Evolutionary conservation across 257 asterid species (phyloP).

Genomic region (Gentiana dahurica): DNA sequence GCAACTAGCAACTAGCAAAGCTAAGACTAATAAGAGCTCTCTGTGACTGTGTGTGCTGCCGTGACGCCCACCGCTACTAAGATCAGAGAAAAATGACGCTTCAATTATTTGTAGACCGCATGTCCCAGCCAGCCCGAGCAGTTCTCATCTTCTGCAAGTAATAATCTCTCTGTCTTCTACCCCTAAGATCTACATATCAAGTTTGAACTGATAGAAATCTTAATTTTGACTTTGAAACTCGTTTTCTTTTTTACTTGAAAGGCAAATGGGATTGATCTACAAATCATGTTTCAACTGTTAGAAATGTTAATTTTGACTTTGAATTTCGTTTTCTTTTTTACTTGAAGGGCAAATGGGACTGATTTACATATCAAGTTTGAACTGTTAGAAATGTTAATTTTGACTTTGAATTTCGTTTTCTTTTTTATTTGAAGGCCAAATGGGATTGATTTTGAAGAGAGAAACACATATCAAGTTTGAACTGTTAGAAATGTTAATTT

Average conservation of each 20-base stretch:
- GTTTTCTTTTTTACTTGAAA: conserved; percentile 18
- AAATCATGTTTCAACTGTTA: too few relatives aligned
- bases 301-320: background rate
- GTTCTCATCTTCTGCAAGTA: conserved; percentile 90
- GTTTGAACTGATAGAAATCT: too few relatives aligned
- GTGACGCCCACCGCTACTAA: background rate
- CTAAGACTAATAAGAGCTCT: too few relatives aligned
- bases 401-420: background rate
- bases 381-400: background rate
- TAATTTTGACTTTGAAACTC: background rate
- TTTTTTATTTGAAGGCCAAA: conserved; percentile 35
- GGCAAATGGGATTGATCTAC: conserved; percentile 67
- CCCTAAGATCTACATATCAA: background rate
- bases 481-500: background rate
- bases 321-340: background rate
- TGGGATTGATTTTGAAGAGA: conserved; percentile 83
- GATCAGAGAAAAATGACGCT: conserved; percentile 35
- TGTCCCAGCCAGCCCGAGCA: conserved; percentile 90
- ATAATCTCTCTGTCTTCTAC: conserved; percentile 2
- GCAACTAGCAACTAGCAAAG: too few relatives aligned
- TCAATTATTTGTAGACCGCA: conserved; percentile 65
- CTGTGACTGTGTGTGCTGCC: too few relatives aligned
- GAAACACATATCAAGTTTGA: conserved; percentile 13
- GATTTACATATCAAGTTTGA: conserved; percentile 28
- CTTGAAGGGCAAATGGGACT: conserved; percentile 54